Evolutionary conservation across 805 yeast species (phyloP).

Genomic region (Wickerhamiella sorbophila): DNA sequence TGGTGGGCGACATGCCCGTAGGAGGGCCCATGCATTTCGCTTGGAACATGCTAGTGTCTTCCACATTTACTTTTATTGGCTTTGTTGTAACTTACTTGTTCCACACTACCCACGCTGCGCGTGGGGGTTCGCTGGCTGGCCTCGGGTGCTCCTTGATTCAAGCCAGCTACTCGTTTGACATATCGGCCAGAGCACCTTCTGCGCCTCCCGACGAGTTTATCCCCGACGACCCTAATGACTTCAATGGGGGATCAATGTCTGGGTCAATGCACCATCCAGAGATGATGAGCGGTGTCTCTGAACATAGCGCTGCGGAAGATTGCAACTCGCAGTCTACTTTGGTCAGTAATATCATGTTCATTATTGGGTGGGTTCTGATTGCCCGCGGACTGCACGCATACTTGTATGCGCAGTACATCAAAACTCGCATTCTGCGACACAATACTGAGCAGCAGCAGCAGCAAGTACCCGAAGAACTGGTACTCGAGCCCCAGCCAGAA

Average conservation of each 20-base stretch:
- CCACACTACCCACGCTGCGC: slow-evolving; percentile 95
- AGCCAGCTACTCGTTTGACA: slow-evolving; percentile 47
- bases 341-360: slow-evolving; percentile 49
- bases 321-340: slow-evolving; percentile 12
- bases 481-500: neutral
- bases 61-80: slow-evolving; percentile 90
- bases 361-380: slow-evolving; percentile 53
- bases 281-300: neutral
- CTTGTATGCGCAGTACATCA: slow-evolving; percentile 62
- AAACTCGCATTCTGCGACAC: slow-evolving; percentile 35
- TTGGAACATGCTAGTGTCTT: slow-evolving; percentile 80
- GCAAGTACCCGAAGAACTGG: neutral
- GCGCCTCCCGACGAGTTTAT: slow-evolving; percentile 29
- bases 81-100: slow-evolving; percentile 77
- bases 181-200: slow-evolving; percentile 25
- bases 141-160: slow-evolving; percentile 71
- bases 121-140: slow-evolving; percentile 88
- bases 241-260: slow-evolving; percentile 26
- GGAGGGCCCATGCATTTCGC: slow-evolving; percentile 78
- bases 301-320: too few species aligned
- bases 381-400: slow-evolving; percentile 60
- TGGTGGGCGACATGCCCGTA: slow-evolving; percentile 90
- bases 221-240: slow-evolving; percentile 45
- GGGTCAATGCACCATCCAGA: slow-evolving; percentile 13
- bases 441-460: slow-evolving; percentile 3